Percentiles rank a stretch among this genome's conserved stretches.
Evolutionary conservation across 2,329 filamentous ascomycete species (phyloP).

Genomic region (Apiospora pterosperma): DNA sequence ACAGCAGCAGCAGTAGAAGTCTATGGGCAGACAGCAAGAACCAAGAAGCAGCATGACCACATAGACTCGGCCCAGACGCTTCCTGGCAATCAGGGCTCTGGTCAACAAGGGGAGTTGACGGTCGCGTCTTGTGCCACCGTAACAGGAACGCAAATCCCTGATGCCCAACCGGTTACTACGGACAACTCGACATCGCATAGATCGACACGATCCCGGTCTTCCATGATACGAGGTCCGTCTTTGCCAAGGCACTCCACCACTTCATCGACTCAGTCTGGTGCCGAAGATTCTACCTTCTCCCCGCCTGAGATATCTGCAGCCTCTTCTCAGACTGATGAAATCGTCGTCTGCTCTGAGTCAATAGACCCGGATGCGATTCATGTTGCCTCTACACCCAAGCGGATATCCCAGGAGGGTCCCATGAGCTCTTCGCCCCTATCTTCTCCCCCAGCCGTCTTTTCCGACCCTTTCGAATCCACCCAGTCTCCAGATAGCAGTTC

Average conservation of each 20-base stretch:
- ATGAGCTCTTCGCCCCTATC: slow-evolving; percentile 53
- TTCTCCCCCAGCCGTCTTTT: slow-evolving; percentile 50
- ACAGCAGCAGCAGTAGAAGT: not conserved
- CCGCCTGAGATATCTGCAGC: slow-evolving; percentile 16
- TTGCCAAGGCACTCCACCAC: slow-evolving; percentile 20
- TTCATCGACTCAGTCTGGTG: slow-evolving; percentile 18
- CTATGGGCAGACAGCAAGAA: not conserved
- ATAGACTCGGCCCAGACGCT: slow-evolving; percentile 10
- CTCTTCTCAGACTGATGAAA: slow-evolving; percentile 24
- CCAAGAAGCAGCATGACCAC: slow-evolving; percentile 6
- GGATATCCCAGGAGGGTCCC: slow-evolving; percentile 14
- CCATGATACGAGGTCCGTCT: slow-evolving; percentile 13
- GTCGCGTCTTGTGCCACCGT: not conserved
- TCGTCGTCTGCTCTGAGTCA: slow-evolving; percentile 2
- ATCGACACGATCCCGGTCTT: slow-evolving; percentile 21
- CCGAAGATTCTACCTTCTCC: slow-evolving; percentile 22
- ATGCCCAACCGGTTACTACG: not conserved
- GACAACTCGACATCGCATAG: not conserved
- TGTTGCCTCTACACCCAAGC: slow-evolving; percentile 19
- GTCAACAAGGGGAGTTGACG: not conserved
- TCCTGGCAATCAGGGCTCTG: not conserved
- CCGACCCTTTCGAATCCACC: slow-evolving; percentile 44
- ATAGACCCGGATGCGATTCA: not conserved
- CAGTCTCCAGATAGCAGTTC: slow-evolving; percentile 36
- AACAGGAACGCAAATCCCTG: not conserved